Evolutionary conservation across 768 basidiomycete genomes (phyloP), one percentile per base, ranked within the genome.

Genomic region (Pleurotus ostreatus): DNA sequence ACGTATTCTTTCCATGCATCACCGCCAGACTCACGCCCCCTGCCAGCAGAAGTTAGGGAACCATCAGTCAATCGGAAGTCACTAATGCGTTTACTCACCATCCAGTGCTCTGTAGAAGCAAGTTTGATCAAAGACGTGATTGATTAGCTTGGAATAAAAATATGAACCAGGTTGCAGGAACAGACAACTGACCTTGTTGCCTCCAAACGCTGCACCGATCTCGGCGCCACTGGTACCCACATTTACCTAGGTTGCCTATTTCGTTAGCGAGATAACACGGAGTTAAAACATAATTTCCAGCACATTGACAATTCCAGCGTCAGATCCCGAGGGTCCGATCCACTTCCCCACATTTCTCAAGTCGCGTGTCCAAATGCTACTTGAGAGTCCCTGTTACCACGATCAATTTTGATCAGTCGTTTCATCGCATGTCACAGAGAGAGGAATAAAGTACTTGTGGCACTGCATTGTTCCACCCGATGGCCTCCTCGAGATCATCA

Each of bases 1-100:
- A 94, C 89, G 63, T 94, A 94, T 70, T 96, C 92, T 70, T 95
- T 94, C 96, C 96, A 98, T n/a, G 95, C 89, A 70, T 98, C 96
- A 52, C 95, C 95, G 39, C 96, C 96, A 5, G 92, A 93, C 75
- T 98, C 96, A 48, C 96, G 85, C 16, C 96, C 96, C 94, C 89
- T 89, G 61, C 37, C 65, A 60, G 55, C 39, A 55, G 56, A 57
- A 61, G 61, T 59, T 59, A 56, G 46, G 56, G 15, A 6, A 57
- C 23, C 20, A 41, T 58, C 38, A 25, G 46, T 25, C 37, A 49
- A 18, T 41, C 34, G 51, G 25, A 13, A n/a, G 39, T 46, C 43
- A 43, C 25, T 23, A n/a, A 30, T 41, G 30, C 44, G 43, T 16
- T 49, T 25, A 76, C 82, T 71, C 70, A 88, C 87, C 89, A 92